Base-by-base conservation (phyloP, 306 rosid species). In the barrel medic (Medicago truncatula) region DNA sequence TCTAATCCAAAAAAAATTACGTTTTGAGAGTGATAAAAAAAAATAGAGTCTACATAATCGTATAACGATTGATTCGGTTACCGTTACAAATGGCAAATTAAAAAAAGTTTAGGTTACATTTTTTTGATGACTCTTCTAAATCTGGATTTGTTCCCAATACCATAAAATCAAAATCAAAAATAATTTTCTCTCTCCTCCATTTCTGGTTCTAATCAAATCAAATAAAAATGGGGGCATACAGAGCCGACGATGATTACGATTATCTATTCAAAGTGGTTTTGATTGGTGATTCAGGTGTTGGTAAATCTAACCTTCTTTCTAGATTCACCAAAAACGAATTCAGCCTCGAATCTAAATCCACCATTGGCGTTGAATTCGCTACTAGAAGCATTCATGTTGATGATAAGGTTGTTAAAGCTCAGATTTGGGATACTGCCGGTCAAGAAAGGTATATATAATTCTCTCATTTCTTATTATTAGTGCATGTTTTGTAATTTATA, bases 341-440 rank as follows among this genome's bases (percentile, higher is more conserved):
- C 72, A 88, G 93, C 82, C 93, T 92, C 11, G 90, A 92, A 84
- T 92, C 96, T 0, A 89, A 85, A 78, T 92, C 97, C 79, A 89
- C 97, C 81, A 92, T 92, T 76, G 96, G 97, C 25, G 97, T 92
- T 60, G 96, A 92, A 85, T 92, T 92, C 52, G 93, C 97, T 38
- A 89, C 97, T 73, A 84, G 96, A 87, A 92, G 97, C 86, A 88
- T 92, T 76, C 85, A 76, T 18, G 91, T 92, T 3, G 93, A 92
- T 66, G 90, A 92, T 8, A 92, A 92, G 90, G 91, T 92, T 52
- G 88, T 88, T 80, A 92, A 92, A 88, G 97, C 97, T 79, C 96
- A 92, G 89, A 88, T 92, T 89, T 92, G 97, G 97, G 97, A 92
- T 71, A 92, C 97, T 40, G 97, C 97, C 25, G 97, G 97, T 61